phyloP scores from a whole-genome alignment of 1,284 basidiomycete genomes.

The Apiotrichum gracile region DNA sequence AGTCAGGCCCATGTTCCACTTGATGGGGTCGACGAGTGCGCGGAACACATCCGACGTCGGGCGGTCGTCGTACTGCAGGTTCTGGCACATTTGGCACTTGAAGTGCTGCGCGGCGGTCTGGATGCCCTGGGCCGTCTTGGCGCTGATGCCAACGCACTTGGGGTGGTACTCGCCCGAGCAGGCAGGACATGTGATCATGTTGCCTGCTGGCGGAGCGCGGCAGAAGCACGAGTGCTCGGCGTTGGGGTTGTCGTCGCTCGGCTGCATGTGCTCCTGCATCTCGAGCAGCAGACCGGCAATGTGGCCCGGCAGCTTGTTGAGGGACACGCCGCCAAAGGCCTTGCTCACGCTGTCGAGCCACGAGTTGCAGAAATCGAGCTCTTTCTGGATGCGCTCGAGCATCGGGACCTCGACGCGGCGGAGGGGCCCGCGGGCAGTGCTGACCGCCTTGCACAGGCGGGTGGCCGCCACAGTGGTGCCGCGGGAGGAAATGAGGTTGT shows the following conservation, averaged over 20 bases:
- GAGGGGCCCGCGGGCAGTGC: constrained; percentile 22
- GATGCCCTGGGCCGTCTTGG: constrained; percentile 17
- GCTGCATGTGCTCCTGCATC: constrained; percentile 25
- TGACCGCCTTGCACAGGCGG: constrained; percentile 31
- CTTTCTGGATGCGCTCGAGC: constrained; percentile 27
- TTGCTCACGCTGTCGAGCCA: constrained; percentile 25
- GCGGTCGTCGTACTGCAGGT: constrained; percentile 24
- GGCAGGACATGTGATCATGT: constrained; percentile 30
- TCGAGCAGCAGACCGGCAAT: constrained; percentile 25
- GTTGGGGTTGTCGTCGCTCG: constrained; percentile 28
- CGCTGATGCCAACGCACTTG: constrained; percentile 28
- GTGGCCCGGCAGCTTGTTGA: constrained; percentile 17
- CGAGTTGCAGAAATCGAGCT: constrained; percentile 26
- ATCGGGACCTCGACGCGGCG: constrained; percentile 32
- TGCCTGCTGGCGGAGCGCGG: constrained; percentile 12
- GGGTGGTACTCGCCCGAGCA: constrained; percentile 37
- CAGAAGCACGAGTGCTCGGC: constrained; percentile 31
- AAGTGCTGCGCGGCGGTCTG: constrained; percentile 17
- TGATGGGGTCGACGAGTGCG: constrained; percentile 12
- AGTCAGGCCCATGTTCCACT: constrained; percentile 28
- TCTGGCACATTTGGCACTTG: constrained; percentile 39
- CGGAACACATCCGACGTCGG: constrained; percentile 26
- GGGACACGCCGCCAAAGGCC: constrained; percentile 11
- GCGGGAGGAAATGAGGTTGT: constrained; percentile 14
- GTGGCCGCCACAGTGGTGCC: constrained; percentile 23